Evolutionary conservation across 805 yeast genomes (phyloP), one percentile per base, ranked within the genome.

Genomic region (Lipomyces chichibuensis): DNA sequence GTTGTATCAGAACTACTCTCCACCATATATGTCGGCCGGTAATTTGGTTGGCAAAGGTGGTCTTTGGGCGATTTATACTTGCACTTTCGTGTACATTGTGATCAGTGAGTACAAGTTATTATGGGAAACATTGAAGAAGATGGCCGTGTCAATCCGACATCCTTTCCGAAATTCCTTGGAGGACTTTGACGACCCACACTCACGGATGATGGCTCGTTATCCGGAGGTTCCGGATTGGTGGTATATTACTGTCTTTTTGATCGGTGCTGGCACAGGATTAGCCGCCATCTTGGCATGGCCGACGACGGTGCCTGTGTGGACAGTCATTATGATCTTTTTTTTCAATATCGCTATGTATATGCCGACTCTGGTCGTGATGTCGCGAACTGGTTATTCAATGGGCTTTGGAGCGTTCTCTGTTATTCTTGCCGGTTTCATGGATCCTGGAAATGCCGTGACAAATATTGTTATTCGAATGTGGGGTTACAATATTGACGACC

Each of bases 401-500:
- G 81, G 80, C 65, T 78, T 82, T 2, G 77, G 77, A 70, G 72
- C 71, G 35, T 57, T 65, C n/a, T 25, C 76, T 29, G 74, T 60
- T 13, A 49, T 63, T n/a, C 43, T 63, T 17, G 63, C 65, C 6
- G 65, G 65, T 35, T 61, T 59, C 25, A 59, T 63, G 65, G 65
- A 59, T 49, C 87, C 86, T 23, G 86, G 86, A 57, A 83, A 84
- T 62, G 87, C 87, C 25, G 74, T 79, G 53, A 88, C 88, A 2
- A 75, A 85, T 62, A 83, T 83, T 80, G 77, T 83, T 8, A 74
- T 85, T 64, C 84, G 85, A 69, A 83, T 84, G 0, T 80, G 79
- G 60, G 86, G 86, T 56, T 84, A 84, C 55, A 87, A 86, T 72
- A 85, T 87, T 67, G 88, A 85, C 73, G 83, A 84, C 32, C 90